These are phyloP conservation scores for Aeschynomene evenia DNA, from an alignment of 306 rosid species.

Conservation along the genomic window DNA sequence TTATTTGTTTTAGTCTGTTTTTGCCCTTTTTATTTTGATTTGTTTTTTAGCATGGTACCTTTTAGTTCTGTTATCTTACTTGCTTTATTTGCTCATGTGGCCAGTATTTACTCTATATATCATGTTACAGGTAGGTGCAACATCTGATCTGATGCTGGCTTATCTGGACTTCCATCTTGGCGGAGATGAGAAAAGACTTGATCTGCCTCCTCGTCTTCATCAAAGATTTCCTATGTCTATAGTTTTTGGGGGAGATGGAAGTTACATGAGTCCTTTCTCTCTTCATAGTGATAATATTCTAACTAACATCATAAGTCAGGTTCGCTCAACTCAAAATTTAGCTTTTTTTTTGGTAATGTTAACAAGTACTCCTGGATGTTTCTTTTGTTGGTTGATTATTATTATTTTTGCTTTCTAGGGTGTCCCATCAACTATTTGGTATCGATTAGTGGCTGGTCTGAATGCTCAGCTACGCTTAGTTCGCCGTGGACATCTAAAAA, in stretches of 20 bases:
- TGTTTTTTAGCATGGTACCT: constrained; percentile 3
- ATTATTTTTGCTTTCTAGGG: constrained; percentile 47
- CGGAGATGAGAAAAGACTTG: constrained; percentile 91
- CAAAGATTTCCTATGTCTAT: constrained; percentile 85
- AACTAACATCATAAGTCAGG: constrained; percentile 92
- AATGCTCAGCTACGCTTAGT: constrained; percentile 87
- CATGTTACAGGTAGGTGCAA: constrained; percentile 74
- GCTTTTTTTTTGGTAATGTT: constrained; percentile 26
- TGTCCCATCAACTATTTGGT: constrained; percentile 91
- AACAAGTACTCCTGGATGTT: constrained; percentile 1
- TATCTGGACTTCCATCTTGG: constrained; percentile 93
- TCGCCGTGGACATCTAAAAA: constrained; percentile 66
- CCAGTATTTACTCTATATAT: constrained; percentile 11
- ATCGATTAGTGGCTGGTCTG: constrained; percentile 93
- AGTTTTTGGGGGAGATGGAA: constrained; percentile 94
- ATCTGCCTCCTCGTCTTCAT: constrained; percentile 75
- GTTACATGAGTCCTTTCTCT: constrained; percentile 87
- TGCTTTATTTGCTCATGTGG: not conserved
- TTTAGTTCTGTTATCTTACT: not conserved
- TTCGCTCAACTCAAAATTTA: constrained; percentile 32
- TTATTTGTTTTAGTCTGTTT: not conserved
- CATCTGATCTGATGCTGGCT: constrained; percentile 88
- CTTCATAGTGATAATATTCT: constrained; percentile 81
- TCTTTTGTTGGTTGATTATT: constrained; percentile 24
- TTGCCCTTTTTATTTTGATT: not conserved